Conservation (phyloP, 805 yeast genomes). For the Nematodospora valgi region DNA sequence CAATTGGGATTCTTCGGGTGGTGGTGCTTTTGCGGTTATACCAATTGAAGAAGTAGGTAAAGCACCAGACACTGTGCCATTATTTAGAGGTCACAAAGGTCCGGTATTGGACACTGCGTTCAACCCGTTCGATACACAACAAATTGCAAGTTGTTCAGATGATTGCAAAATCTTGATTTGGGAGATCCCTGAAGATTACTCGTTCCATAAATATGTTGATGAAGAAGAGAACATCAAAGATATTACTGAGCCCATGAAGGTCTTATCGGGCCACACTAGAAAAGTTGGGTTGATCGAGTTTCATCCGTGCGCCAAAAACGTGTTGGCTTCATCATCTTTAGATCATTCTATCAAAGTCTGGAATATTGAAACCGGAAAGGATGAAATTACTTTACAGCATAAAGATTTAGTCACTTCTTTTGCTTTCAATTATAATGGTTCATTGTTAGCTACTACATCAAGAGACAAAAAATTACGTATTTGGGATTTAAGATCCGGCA, state of each 20-base stretch:
- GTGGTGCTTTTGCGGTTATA: slow-evolving; percentile 95
- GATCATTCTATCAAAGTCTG: slow-evolving; percentile 91
- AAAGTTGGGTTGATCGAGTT: slow-evolving; percentile 90
- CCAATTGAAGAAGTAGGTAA: slow-evolving; percentile 87
- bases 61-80: slow-evolving; percentile 87
- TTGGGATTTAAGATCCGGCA: slow-evolving; percentile 83
- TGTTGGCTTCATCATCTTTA: slow-evolving; percentile 84
- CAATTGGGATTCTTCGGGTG: slow-evolving; percentile 94
- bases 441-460: slow-evolving; percentile 79
- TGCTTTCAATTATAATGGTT: slow-evolving; percentile 87
- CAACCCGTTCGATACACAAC: slow-evolving; percentile 80
- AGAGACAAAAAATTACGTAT: slow-evolving; percentile 88
- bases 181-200: slow-evolving; percentile 81
- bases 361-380: slow-evolving; percentile 77
- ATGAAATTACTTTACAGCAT: slow-evolving; percentile 71
- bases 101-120: slow-evolving; percentile 94
- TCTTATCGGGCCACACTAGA: slow-evolving; percentile 80
- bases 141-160: slow-evolving; percentile 76
- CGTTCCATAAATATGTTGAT: slow-evolving; percentile 59
- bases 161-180: slow-evolving; percentile 79
- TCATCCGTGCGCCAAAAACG: slow-evolving; percentile 85
- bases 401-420: slow-evolving; percentile 91
- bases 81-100: slow-evolving; percentile 94
- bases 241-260: slow-evolving; percentile 60
- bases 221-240: slow-evolving; percentile 59